Percentiles rank a stretch among this genome's conserved stretches.
These are phyloP conservation scores for Populus hybrid DNA, from an alignment of 441 rosid species.

Conservation along the genomic window DNA sequence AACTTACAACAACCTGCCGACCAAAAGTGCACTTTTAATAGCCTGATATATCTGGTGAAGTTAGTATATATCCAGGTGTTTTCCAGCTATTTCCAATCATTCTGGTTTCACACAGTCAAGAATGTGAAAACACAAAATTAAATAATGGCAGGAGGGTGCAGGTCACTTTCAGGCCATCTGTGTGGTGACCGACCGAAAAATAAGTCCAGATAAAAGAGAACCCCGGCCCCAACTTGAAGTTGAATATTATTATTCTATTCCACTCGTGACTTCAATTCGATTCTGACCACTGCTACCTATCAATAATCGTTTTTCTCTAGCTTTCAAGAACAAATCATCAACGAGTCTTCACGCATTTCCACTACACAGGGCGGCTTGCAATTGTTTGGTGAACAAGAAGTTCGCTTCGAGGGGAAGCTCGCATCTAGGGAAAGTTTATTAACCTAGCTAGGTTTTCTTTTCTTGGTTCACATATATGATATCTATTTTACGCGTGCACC, in stretches of 20 bases:
- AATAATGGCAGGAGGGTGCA: neutral
- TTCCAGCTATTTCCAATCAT: constrained; percentile 29
- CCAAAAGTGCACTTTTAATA: constrained; percentile 30
- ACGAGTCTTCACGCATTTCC: neutral
- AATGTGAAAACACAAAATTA: neutral
- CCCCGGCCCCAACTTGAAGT: neutral
- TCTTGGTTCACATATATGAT: neutral
- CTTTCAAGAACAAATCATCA: neutral
- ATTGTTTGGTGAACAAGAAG: neutral
- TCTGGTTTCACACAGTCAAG: constrained; percentile 1
- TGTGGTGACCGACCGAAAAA: constrained; percentile 1
- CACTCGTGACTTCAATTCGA: constrained; percentile 14
- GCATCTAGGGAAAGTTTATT: neutral
- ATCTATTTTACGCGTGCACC: neutral
- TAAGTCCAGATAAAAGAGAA: neutral
- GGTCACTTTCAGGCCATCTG: constrained; percentile 7
- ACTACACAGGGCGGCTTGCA: neutral
- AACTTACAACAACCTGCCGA: constrained; percentile 14
- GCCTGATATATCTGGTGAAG: constrained; percentile 13
- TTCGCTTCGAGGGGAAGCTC: neutral
- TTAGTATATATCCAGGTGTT: constrained; percentile 10
- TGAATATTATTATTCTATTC: constrained; percentile 13
- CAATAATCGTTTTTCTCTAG: neutral
- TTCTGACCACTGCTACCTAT: neutral
- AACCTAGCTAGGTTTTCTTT: neutral